These are phyloP conservation scores for Fusarium sp. DNA, from an alignment of 2,329 filamentous ascomycete species.

Conservation along the genomic window DNA sequence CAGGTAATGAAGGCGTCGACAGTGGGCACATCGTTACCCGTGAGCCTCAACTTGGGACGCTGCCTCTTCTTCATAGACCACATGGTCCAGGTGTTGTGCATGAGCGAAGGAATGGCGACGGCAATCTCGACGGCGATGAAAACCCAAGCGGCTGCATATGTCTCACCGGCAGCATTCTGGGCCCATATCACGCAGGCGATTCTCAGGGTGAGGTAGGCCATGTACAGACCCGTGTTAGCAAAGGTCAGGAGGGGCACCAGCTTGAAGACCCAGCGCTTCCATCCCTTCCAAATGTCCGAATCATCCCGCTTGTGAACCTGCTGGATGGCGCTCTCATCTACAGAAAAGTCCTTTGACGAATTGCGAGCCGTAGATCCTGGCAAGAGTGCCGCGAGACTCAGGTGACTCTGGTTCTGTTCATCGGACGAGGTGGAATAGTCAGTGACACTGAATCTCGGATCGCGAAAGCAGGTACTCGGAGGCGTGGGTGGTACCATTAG, in stretches of 20 bases:
- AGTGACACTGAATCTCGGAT: constrained; percentile 31
- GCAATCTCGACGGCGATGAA: constrained; percentile 67
- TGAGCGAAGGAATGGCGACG: constrained; percentile 65
- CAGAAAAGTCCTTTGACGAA: constrained; percentile 46
- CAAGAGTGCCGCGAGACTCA: constrained; percentile 56
- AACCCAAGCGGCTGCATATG: constrained; percentile 66
- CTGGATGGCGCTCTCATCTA: constrained; percentile 50
- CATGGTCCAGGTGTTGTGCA: constrained; percentile 70
- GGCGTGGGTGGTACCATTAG: constrained; percentile 40
- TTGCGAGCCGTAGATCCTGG: constrained; percentile 46
- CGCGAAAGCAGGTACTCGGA: constrained; percentile 25
- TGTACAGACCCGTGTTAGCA: constrained; percentile 56
- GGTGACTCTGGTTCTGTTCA: constrained; percentile 56
- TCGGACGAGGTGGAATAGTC: constrained; percentile 29
- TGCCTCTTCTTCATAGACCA: constrained; percentile 66
- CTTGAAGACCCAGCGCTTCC: constrained; percentile 55
- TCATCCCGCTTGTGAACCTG: constrained; percentile 58
- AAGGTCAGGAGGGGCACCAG: constrained; percentile 55
- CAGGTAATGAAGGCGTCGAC: constrained; percentile 70
- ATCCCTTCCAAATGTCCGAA: constrained; percentile 58
- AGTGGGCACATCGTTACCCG: constrained; percentile 61
- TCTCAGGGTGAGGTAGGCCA: constrained; percentile 63
- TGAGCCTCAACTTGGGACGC: constrained; percentile 65
- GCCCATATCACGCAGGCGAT: constrained; percentile 65
- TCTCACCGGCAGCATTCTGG: constrained; percentile 54